phyloP scores from a whole-genome alignment of 202 grass and related monocot species.

The Panicum hallii region DNA sequence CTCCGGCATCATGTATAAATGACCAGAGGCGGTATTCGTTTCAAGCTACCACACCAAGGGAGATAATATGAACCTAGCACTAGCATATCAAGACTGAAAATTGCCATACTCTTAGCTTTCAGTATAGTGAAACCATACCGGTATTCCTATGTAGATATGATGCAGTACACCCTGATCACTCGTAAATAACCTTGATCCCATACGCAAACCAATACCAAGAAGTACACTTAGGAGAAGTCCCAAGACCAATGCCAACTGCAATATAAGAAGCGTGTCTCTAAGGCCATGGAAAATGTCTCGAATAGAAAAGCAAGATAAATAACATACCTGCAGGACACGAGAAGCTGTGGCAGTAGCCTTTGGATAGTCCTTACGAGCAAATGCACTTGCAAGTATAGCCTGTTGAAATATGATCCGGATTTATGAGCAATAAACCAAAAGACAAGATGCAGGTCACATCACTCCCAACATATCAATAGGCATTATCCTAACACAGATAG shows the following conservation, averaged over 20 bases:
- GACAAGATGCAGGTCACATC: background rate
- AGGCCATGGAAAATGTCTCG: background rate
- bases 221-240: slow-evolving; percentile 67
- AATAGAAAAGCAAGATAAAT: slow-evolving; percentile 16
- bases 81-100: slow-evolving; percentile 27
- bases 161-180: slow-evolving; percentile 59
- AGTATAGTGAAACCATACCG: slow-evolving; percentile 58
- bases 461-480: slow-evolving; percentile 16
- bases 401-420: slow-evolving; percentile 42
- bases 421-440: slow-evolving; percentile 32
- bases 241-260: slow-evolving; percentile 73
- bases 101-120: background rate
- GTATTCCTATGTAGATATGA: slow-evolving; percentile 81
- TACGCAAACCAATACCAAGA: slow-evolving; percentile 68
- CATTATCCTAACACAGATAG: background rate
- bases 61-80: background rate
- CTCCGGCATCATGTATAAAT: background rate
- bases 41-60: background rate
- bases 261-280: background rate
- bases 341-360: slow-evolving; percentile 68
- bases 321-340: slow-evolving; percentile 77
- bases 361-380: slow-evolving; percentile 70
- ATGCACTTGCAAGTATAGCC: slow-evolving; percentile 96
- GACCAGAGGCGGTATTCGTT: background rate
- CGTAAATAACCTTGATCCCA: slow-evolving; percentile 81